A percentile compares a stretch with the other conserved stretches of the same genome.
phyloP scores from a whole-genome alignment of 305 asterid genomes.

The Solanum hybrid region DNA sequence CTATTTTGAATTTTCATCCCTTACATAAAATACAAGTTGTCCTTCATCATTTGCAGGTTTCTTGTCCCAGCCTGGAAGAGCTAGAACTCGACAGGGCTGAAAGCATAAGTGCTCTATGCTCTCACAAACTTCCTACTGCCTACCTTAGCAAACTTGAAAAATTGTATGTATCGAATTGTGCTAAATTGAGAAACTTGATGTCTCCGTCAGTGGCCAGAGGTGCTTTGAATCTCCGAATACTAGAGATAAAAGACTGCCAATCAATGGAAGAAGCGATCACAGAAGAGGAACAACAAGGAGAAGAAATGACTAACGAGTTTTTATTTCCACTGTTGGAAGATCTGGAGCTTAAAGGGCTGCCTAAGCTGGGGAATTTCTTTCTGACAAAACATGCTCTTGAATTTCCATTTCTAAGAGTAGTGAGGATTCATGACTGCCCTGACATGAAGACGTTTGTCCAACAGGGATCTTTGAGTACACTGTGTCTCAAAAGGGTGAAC shows the following conservation, averaged over 20 bases:
- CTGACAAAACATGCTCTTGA: neutral
- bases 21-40: neutral
- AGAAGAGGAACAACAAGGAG: neutral
- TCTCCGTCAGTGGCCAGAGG: neutral
- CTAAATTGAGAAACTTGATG: neutral
- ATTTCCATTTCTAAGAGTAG: neutral
- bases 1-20: neutral
- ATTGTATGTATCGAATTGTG: neutral
- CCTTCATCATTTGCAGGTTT: neutral
- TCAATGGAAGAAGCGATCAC: neutral
- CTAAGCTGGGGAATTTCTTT: neutral
- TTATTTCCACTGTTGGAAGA: neutral
- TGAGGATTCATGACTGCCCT: neutral
- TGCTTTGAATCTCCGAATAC: neutral
- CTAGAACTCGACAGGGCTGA: neutral
- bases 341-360: neutral
- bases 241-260: neutral
- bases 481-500: neutral
- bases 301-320: neutral
- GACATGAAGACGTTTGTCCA: neutral
- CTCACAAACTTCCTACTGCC: neutral
- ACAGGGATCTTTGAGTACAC: neutral
- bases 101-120: neutral
- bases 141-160: neutral
- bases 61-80: neutral